phyloP scores from a whole-genome alignment of 1,284 basidiomycete species.

The Ceratobasidium theobromae region DNA sequence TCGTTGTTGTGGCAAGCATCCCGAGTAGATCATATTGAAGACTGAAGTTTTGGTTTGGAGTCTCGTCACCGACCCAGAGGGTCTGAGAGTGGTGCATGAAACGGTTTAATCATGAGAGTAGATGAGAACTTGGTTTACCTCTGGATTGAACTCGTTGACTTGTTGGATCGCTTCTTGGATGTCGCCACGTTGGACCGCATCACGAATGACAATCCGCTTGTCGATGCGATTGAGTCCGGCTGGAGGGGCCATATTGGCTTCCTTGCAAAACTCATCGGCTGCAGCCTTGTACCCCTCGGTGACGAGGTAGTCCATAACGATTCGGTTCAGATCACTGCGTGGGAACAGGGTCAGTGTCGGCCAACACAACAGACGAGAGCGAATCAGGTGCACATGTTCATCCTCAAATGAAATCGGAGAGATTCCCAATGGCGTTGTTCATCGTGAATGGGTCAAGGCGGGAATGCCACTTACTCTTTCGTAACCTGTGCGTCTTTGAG shows the following conservation, averaged over 20 bases:
- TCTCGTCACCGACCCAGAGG: slow-evolving; percentile 74
- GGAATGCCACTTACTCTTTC: slow-evolving; percentile 49
- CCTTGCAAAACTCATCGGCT: slow-evolving; percentile 89
- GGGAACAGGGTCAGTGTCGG: slow-evolving; percentile 45
- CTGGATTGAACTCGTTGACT: slow-evolving; percentile 94
- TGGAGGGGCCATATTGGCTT: slow-evolving; percentile 73
- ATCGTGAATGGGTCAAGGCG: slow-evolving; percentile 49
- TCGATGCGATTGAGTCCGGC: slow-evolving; percentile 92
- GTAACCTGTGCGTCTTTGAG: slow-evolving; percentile 48
- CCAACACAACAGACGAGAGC: slow-evolving; percentile 38
- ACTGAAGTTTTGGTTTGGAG: slow-evolving; percentile 79
- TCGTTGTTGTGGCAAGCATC: slow-evolving; percentile 26
- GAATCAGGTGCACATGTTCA: slow-evolving; percentile 33
- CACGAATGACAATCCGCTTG: slow-evolving; percentile 89
- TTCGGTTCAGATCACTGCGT: slow-evolving; percentile 88
- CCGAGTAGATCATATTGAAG: slow-evolving; percentile 75
- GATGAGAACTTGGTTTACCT: slow-evolving; percentile 63
- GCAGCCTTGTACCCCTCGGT: slow-evolving; percentile 97
- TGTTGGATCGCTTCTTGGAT: slow-evolving; percentile 91
- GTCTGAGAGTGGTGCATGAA: slow-evolving; percentile 99
- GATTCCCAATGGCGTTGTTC: slow-evolving; percentile 79
- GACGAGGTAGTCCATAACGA: slow-evolving; percentile 98
- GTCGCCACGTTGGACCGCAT: slow-evolving; percentile 91
- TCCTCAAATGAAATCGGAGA: slow-evolving; percentile 59
- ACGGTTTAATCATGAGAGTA: slow-evolving; percentile 70